Base-by-base conservation (phyloP, 306 rosid species). In the Begonia peltatifolia region DNA sequence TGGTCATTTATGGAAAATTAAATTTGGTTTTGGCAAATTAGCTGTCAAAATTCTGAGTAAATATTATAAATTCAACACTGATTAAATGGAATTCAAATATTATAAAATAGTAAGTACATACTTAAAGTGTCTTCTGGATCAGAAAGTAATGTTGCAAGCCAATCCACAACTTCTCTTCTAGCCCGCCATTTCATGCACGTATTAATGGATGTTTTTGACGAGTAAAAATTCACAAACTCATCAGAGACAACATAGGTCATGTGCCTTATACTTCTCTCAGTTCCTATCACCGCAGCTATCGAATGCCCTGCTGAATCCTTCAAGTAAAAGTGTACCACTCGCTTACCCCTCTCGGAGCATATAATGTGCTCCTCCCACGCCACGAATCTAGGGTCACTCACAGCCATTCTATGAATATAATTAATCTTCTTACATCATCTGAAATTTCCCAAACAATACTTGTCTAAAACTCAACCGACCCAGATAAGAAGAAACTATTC, bases 211-310 rank as follows among this genome's bases (percentile, higher is more conserved):
- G 57, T 71, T 11, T 63, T 52, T 50, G 82, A 62, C 61, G 68
- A 82, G 22, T 67, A 77, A 41, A 65, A 66, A 65, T 60, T 55
- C 69, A 82, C 57, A 41, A 86, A 82, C 6, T 73, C 73, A 16
- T 75, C 83, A 5, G 83, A 71, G 46, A 79, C 76, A 57, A 79
- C 87, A 65, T 82, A 86, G 74, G 77, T 58, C 95, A 86, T 86
- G 63, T 86, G 95, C 68, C 95, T 73, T 59, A 86, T 75, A 49
- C 95, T 86, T 77, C 87, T 82, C 88, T 82, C 95, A 11, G 93
- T 86, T 54, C 95, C 95, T 42, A 82, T 64, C 53, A 86, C 85
- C 30, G 87, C 87, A 53, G 79, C 84, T 16, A 75, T 79, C 10
- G 68, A 71, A 57, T 73, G 49, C 60, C 85, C 95, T 0, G 63